These are phyloP conservation scores for Exophiala mesophila DNA, from an alignment of 2,329 filamentous ascomycete species.

Conservation along the genomic window DNA sequence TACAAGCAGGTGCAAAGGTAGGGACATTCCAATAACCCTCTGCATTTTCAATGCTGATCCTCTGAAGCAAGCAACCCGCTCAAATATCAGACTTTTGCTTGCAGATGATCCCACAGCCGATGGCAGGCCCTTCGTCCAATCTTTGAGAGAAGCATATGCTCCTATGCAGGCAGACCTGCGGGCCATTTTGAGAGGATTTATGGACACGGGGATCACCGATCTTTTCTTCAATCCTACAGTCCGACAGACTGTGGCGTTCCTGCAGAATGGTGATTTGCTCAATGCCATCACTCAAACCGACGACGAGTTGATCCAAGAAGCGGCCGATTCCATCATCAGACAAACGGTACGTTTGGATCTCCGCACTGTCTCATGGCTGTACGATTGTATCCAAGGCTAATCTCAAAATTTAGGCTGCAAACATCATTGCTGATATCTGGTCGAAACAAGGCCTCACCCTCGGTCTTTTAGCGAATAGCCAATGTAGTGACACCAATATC, in stretches of 20 bases:
- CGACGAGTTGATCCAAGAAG: not conserved
- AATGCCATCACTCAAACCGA: not conserved
- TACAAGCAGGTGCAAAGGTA: no score
- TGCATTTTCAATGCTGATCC: no score
- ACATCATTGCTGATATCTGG: not conserved
- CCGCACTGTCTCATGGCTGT: not conserved
- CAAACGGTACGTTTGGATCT: not conserved
- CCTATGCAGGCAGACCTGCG: not conserved
- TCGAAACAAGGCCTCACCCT: not conserved
- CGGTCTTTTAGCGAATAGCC: not conserved
- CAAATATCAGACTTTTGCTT: not conserved
- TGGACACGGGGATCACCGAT: not conserved
- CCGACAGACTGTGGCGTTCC: not conserved
- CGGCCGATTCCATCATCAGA: not conserved
- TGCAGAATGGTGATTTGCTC: not conserved
- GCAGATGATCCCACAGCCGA: not conserved
- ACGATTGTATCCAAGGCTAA: not conserved
- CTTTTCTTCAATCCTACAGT: not conserved
- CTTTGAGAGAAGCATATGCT: not conserved
- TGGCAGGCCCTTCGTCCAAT: not conserved
- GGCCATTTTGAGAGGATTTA: not conserved
- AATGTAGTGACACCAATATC: not conserved
- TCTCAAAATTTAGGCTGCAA: no score
- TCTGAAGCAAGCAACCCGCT: no score
- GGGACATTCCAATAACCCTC: no score